phyloP scores from a whole-genome alignment of 345 rosid genomes.

The Limnanthes douglasii region DNA sequence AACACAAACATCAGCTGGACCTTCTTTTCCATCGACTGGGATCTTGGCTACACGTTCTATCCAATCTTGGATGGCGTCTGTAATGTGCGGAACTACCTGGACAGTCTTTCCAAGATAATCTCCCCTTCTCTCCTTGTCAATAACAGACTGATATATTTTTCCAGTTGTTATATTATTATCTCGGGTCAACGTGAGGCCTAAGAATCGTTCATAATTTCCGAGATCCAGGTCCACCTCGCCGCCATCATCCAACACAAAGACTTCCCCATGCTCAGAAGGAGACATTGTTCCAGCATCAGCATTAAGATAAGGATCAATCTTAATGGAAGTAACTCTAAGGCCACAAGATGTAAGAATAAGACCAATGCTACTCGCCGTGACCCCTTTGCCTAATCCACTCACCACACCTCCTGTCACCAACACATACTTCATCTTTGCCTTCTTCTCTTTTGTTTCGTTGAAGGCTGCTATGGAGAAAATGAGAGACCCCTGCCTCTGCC shows the following conservation, averaged over 20 bases:
- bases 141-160: constrained; percentile 69
- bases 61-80: constrained; percentile 95
- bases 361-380: constrained; percentile 49
- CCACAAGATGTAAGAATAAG: constrained; percentile 25
- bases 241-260: constrained; percentile 91
- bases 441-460: constrained; percentile 3
- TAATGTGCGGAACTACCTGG: constrained; percentile 96
- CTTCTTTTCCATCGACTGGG: constrained; percentile 76
- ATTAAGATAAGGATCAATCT: constrained; percentile 80
- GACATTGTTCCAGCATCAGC: constrained; percentile 99
- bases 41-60: constrained; percentile 61
- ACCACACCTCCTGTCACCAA: constrained; percentile 50
- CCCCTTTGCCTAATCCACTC: constrained; percentile 55
- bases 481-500: too few species aligned
- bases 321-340: constrained; percentile 20
- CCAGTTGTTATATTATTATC: constrained; percentile 74
- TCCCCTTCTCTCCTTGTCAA: constrained; percentile 83
- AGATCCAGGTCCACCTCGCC: constrained; percentile 95
- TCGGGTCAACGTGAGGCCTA: constrained; percentile 50
- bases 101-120: constrained; percentile 95
- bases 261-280: constrained; percentile 96
- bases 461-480: too few species aligned
- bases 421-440: constrained; percentile 34
- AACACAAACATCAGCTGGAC: constrained; percentile 87
- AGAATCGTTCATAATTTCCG: constrained; percentile 71